These are phyloP conservation scores for Syncephalastrum sp. DNA, from an alignment of 371 early-diverging fungal genomes.

Conservation along the genomic window DNA sequence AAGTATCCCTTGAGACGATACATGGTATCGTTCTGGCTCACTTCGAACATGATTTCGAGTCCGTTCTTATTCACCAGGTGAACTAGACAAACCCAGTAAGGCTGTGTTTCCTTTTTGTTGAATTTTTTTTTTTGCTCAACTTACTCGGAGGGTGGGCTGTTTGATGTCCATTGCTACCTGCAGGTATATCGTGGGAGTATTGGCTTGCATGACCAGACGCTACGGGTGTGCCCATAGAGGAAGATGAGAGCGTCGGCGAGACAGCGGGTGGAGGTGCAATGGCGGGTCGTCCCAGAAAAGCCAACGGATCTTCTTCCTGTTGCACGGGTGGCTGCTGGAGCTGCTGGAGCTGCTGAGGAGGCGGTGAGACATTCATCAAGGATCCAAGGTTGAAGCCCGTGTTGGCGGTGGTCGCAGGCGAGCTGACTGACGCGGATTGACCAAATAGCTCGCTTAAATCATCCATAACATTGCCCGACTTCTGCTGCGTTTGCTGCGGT, in stretches of 20 bases:
- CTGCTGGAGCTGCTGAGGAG: conserved; percentile 11
- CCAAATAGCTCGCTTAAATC: conserved; percentile 47
- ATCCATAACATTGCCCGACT: conserved; percentile 20
- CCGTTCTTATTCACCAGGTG: conserved; percentile 44
- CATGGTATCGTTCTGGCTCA: conserved; percentile 14
- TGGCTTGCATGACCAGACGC: conserved; percentile 5
- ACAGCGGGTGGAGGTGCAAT: conserved; percentile 13
- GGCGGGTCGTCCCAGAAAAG: conserved; percentile 13
- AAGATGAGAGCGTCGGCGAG: conserved; percentile 12
- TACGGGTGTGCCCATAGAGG: conserved; percentile 15
- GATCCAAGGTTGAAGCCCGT: too few species aligned
- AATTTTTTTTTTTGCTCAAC: not conserved
- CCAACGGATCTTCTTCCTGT: conserved; percentile 14
- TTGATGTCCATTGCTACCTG: conserved; percentile 16
- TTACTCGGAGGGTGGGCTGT: conserved; percentile 13
- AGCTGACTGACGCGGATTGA: conserved; percentile 13
- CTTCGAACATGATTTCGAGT: conserved; percentile 29
- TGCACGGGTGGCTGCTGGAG: conserved; percentile 11
- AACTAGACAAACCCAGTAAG: conserved; percentile 12
- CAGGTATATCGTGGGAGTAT: conserved; percentile 10
- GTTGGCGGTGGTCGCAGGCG: conserved; percentile 3
- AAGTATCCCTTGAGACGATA: conserved; percentile 39
- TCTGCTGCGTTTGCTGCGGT: conserved; percentile 6
- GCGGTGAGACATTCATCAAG: conserved; percentile 16
- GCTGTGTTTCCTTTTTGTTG: not conserved